Percentiles rank a stretch among this genome's conserved stretches.
Conservation (phyloP, 306 rosid species). For the Dryas drummondii region DNA sequence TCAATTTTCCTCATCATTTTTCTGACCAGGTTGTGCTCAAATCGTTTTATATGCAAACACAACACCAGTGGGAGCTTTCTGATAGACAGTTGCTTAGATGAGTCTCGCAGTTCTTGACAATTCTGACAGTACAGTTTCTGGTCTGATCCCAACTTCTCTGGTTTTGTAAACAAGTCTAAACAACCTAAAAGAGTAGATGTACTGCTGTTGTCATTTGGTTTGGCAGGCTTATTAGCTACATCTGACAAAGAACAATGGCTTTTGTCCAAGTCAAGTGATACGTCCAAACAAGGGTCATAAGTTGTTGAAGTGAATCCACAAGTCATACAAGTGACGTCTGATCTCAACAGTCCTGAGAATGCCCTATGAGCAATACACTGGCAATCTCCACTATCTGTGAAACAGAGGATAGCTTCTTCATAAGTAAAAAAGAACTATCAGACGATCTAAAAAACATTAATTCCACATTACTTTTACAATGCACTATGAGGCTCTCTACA, state of each 20-base stretch:
- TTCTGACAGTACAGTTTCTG: constrained; percentile 82
- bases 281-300: constrained; percentile 80
- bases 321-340: constrained; percentile 87
- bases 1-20: constrained; percentile 68
- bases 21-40: constrained; percentile 68
- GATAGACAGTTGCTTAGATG: constrained; percentile 81
- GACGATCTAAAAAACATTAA: constrained; percentile 8
- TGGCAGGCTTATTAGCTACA: constrained; percentile 47
- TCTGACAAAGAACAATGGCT: constrained; percentile 27
- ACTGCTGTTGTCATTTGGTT: constrained; percentile 40
- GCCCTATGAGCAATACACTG: constrained; percentile 80
- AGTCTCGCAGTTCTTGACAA: constrained; percentile 65
- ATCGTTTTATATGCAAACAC: constrained; percentile 81
- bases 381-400: constrained; percentile 65
- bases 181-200: constrained; percentile 68
- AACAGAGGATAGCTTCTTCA: constrained; percentile 26
- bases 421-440: constrained; percentile 20
- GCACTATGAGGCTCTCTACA: not conserved
- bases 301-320: constrained; percentile 94
- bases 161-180: constrained; percentile 78
- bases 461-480: not conserved
- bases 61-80: constrained; percentile 75
- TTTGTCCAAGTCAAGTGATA: constrained; percentile 70
- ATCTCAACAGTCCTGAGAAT: constrained; percentile 78
- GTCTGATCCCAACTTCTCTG: constrained; percentile 91